Conservation (phyloP, 805 yeast genomes). For the Millerozyma acaciae region DNA sequence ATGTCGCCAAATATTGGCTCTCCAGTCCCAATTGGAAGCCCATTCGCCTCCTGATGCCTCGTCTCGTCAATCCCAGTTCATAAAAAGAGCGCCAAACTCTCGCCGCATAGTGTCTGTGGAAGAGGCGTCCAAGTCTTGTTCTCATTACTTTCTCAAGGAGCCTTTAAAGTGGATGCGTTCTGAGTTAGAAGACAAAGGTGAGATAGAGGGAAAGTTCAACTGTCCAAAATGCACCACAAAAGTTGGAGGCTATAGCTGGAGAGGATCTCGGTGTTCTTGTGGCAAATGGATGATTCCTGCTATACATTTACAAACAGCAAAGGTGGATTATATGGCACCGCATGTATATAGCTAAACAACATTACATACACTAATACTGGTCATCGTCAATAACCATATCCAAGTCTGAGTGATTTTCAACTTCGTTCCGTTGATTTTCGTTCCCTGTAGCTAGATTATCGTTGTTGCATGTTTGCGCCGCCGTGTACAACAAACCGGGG, state of each 20-base stretch:
- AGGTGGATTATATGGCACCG: conserved; percentile 61
- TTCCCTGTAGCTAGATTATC: conserved; percentile 4
- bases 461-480: conserved; percentile 2
- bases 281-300: conserved; percentile 97
- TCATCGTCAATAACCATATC: conserved; percentile 44
- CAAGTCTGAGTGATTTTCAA: conserved; percentile 33
- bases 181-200: conserved; percentile 63
- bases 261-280: conserved; percentile 89
- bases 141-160: conserved; percentile 76
- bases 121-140: conserved; percentile 60
- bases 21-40: conserved; percentile 53
- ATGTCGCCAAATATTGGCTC: conserved; percentile 72
- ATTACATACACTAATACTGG: conserved; percentile 5
- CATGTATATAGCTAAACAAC: conserved; percentile 4
- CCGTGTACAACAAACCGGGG: conserved; percentile 1
- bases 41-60: conserved; percentile 67
- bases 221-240: conserved; percentile 85
- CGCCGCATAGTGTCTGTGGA: conserved; percentile 56
- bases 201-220: conserved; percentile 77
- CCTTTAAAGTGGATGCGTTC: conserved; percentile 90
- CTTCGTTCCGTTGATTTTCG: conserved; percentile 24
- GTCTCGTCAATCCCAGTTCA: conserved; percentile 63
- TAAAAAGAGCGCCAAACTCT: conserved; percentile 59
- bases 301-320: conserved; percentile 71
- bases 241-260: conserved; percentile 92